Evolutionary conservation across 805 yeast species (phyloP).

Genomic region (Saccharomycopsis malanga): DNA sequence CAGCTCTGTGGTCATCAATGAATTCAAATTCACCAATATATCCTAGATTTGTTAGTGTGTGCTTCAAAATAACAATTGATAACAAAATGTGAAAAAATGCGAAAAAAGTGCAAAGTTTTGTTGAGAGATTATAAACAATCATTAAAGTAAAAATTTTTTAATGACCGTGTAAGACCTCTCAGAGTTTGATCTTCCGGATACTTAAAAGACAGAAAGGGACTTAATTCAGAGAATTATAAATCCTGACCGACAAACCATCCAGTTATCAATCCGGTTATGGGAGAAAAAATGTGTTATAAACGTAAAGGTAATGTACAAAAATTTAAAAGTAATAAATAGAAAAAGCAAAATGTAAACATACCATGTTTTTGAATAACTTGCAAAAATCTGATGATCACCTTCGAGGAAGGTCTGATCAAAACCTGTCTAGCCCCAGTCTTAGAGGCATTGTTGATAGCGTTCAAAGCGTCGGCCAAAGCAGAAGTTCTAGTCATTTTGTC

Average conservation of each 20-base stretch:
- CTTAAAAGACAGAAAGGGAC: slow-evolving; percentile 23
- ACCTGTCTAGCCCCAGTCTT: slow-evolving; percentile 99
- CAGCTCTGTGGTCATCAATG: slow-evolving; percentile 98
- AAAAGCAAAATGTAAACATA: slow-evolving; percentile 5
- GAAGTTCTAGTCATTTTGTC: slow-evolving; percentile 89
- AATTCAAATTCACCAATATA: slow-evolving; percentile 98
- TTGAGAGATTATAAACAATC: slow-evolving; percentile 14
- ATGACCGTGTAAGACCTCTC: slow-evolving; percentile 17
- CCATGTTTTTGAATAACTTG: slow-evolving; percentile 94
- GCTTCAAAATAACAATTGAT: not conserved
- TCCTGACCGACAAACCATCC: slow-evolving; percentile 22
- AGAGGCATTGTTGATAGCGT: slow-evolving; percentile 98
- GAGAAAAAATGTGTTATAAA: slow-evolving; percentile 1
- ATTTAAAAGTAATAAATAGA: not conserved
- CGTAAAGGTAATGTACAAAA: not conserved
- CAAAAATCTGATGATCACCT: slow-evolving; percentile 94
- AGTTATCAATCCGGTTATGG: slow-evolving; percentile 22
- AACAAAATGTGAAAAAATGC: not conserved
- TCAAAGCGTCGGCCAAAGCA: slow-evolving; percentile 96
- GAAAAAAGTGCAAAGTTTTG: not conserved
- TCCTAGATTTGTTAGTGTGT: slow-evolving; percentile 28
- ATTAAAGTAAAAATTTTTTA: slow-evolving; percentile 4
- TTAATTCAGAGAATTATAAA: slow-evolving; percentile 4
- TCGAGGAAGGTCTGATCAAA: slow-evolving; percentile 94
- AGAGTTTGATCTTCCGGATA: slow-evolving; percentile 21